Evolutionary conservation across 2,329 filamentous ascomycete species (phyloP).

Genomic region (Trichothecium roseum): DNA sequence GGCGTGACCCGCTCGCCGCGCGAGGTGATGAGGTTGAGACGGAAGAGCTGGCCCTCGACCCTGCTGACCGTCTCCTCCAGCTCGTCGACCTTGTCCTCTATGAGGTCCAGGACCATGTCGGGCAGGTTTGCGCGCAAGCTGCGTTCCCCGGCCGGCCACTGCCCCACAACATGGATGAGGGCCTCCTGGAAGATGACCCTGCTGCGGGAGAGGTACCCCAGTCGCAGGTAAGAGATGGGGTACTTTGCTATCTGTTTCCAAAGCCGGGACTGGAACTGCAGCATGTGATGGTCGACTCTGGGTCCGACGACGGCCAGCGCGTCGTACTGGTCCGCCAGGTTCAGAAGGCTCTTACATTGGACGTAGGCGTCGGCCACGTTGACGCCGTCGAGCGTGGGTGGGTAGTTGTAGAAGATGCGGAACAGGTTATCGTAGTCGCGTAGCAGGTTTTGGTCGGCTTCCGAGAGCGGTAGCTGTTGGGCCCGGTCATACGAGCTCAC

Average conservation of each 20-base stretch:
- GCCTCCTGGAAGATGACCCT: constrained; percentile 80
- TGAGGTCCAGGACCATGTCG: constrained; percentile 70
- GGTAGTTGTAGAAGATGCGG: constrained; percentile 90
- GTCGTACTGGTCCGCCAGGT: constrained; percentile 90
- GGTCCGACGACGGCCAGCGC: constrained; percentile 79
- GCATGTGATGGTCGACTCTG: constrained; percentile 83
- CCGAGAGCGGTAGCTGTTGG: constrained; percentile 31
- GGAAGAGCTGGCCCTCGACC: constrained; percentile 73
- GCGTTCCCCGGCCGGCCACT: constrained; percentile 76
- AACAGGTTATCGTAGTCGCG: constrained; percentile 95
- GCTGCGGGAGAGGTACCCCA: constrained; percentile 77
- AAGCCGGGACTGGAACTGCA: constrained; percentile 81
- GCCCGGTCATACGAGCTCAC: constrained; percentile 30
- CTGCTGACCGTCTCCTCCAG: constrained; percentile 72
- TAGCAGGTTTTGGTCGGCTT: constrained; percentile 63
- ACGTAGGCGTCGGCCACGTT: constrained; percentile 91
- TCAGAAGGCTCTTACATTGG: constrained; percentile 83
- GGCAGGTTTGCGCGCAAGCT: constrained; percentile 68
- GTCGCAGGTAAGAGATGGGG: constrained; percentile 80
- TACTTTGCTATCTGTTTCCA: constrained; percentile 98
- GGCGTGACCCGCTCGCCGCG: constrained; percentile 77
- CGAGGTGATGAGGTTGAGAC: constrained; percentile 66
- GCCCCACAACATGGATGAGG: constrained; percentile 85
- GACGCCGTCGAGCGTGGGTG: constrained; percentile 69
- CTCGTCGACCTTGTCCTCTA: constrained; percentile 92